Percentiles rank a stretch among this genome's conserved stretches.
Evolutionary conservation across 2,329 filamentous ascomycete genomes (phyloP).

Genomic region (Cercospora sojina): DNA sequence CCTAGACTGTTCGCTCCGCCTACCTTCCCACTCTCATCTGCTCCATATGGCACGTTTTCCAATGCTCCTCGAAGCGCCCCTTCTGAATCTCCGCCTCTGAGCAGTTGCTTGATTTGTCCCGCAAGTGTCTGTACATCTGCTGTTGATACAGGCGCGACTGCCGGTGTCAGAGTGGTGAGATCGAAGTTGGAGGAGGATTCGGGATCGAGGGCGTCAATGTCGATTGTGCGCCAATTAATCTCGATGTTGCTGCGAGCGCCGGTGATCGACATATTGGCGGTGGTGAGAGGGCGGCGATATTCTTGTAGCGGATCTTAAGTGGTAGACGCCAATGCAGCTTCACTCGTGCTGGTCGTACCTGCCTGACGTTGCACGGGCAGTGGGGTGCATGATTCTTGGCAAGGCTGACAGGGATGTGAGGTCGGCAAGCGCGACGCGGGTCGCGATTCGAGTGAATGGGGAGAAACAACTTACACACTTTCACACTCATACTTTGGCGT

Average conservation of each 20-base stretch:
- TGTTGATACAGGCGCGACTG: constrained; percentile 71
- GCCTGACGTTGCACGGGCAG: constrained; percentile 13
- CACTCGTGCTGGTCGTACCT: constrained; percentile 1
- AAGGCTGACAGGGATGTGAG: constrained; percentile 5
- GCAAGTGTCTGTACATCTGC: constrained; percentile 75
- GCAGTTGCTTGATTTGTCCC: constrained; percentile 79
- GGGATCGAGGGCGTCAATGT: constrained; percentile 87
- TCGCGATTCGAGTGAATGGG: constrained; percentile 5
- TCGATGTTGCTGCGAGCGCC: constrained; percentile 42
- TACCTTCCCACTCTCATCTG: constrained; percentile 55
- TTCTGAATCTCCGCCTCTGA: constrained; percentile 82
- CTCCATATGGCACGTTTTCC: constrained; percentile 75
- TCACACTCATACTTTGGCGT: background rate
- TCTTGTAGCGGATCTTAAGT: background rate
- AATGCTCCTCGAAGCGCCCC: constrained; percentile 80
- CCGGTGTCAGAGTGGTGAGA: constrained; percentile 75
- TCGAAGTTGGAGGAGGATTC: constrained; percentile 93
- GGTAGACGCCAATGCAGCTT: background rate
- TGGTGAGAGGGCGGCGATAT: constrained; percentile 1
- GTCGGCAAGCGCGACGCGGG: constrained; percentile 6
- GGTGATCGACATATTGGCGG: constrained; percentile 15
- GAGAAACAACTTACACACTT: background rate
- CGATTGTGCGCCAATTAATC: constrained; percentile 79
- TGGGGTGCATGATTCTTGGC: constrained; percentile 8
- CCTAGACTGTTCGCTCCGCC: constrained; percentile 21